Base-by-base conservation (phyloP, 2,329 filamentous ascomycete genomes). In the Xylogone sp. region DNA sequence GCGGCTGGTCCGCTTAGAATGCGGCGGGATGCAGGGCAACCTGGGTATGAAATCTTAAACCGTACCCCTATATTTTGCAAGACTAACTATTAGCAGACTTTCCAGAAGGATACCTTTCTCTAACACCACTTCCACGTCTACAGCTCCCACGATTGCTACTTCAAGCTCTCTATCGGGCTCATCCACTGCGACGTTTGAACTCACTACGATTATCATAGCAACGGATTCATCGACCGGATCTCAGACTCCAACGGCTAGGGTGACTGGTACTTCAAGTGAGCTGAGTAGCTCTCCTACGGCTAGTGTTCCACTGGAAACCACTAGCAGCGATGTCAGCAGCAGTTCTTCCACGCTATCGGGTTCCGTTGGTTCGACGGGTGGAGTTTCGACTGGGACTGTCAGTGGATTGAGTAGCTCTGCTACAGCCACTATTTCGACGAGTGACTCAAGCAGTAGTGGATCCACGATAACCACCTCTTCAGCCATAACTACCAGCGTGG, bases 71-170 rank as follows among this genome's bases (percentile, higher is more conserved):
- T n/a, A 27, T 27, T 27, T 10, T 6, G 10, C 6, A 16, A 16
- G 13, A 39, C 34, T 39, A 16, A 39, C 34, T 39, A 5, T 13
- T 7, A 39, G 10, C n/a, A 39, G 34, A 4, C 8, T 39, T 16
- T 39, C 13, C 13, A 39, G 34, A 39, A 39, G 34, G 13, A 18
- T 39, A 13, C 34, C 34, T 9, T 39, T 39, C 34, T 39, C 34
- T 4, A 39, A 39, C 53, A 51, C 22, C 21, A 43, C 56, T 13
- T 52, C 43, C 10, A 53, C 53, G 27, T 55, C 59, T 44, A 56
- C 59, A 53, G 48, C 52, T 49, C 50, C 50, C 39, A 10, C 24
- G 24, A 27, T 27, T 27, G 24, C 24, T 27, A 27, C 6, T 18
- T 39, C 34, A 16, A 39, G 34, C 34, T 39, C 34, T 27, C 6